Conservation (phyloP, 495 filamentous ascomycete genomes). For the Oleoguttula mirabilis region DNA sequence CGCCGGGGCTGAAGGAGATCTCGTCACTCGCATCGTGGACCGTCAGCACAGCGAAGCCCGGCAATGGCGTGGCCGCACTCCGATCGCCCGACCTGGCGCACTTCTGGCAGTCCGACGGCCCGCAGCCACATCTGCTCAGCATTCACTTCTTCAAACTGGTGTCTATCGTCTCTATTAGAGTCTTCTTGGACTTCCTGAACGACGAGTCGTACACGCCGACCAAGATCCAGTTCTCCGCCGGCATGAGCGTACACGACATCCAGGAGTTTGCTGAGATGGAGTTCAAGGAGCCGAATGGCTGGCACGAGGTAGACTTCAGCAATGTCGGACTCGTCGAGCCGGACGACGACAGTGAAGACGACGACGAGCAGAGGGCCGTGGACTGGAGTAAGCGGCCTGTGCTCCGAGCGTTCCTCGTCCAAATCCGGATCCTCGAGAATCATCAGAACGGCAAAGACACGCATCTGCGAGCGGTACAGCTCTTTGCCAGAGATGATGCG, state of each 20-base stretch:
- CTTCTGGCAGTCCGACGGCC: conserved; percentile 97
- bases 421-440: conserved; percentile 82
- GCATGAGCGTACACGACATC: conserved; percentile 77
- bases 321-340: conserved; percentile 44
- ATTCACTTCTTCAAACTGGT: conserved; percentile 93
- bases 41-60: conserved; percentile 81
- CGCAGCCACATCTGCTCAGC: conserved; percentile 86
- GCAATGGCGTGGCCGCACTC: conserved; percentile 75
- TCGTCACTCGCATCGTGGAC: conserved; percentile 90
- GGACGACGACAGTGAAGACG: conserved; percentile 26
- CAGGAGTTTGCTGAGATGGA: conserved; percentile 69
- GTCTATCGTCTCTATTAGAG: conserved; percentile 64
- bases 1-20: conserved; percentile 47
- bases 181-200: conserved; percentile 79
- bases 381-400: conserved; percentile 34
- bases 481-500: conserved; percentile 59
- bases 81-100: conserved; percentile 62
- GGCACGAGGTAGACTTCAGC: conserved; percentile 71
- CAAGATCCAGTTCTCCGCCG: conserved; percentile 71
- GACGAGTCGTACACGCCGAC: conserved; percentile 98
- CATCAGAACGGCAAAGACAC: conserved; percentile 99
- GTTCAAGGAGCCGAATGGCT: conserved; percentile 70
- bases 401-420: conserved; percentile 72
- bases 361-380: conserved; percentile 14
- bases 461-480: conserved; percentile 84